Conservation (phyloP, 495 filamentous ascomycete species). For the Lichina pygmaea region DNA sequence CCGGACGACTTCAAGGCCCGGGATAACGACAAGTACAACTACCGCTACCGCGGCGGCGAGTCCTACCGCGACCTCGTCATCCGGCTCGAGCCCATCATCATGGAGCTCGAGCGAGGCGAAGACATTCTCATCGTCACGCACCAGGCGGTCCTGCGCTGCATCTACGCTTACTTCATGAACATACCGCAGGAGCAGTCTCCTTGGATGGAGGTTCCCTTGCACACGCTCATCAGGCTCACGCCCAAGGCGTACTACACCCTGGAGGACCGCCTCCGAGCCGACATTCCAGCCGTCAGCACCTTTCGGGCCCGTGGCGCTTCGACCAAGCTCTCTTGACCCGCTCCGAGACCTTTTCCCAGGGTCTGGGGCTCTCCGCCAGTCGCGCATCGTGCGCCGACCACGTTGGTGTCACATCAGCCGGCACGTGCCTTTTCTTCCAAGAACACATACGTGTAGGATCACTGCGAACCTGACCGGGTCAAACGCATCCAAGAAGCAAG, state of each 20-base stretch:
- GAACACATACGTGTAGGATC: too few species aligned
- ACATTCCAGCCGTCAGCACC: conserved; percentile 83
- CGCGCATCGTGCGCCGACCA: too few species aligned
- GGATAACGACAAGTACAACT: conserved; percentile 97
- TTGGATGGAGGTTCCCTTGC: conserved; percentile 93
- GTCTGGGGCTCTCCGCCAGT: too few species aligned
- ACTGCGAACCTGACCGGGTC: too few species aligned
- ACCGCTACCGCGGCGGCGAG: conserved; percentile 90
- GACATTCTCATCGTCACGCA: conserved; percentile 97
- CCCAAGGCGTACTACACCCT: conserved; percentile 83
- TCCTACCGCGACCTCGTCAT: conserved; percentile 96
- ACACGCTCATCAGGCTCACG: conserved; percentile 88
- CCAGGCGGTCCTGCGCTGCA: conserved; percentile 86
- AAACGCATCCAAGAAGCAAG: too few species aligned
- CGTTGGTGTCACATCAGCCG: too few species aligned
- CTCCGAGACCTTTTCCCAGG: too few species aligned
- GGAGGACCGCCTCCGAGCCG: conserved; percentile 60
- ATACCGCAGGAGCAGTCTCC: conserved; percentile 72
- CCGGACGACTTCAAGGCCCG: conserved; percentile 85
- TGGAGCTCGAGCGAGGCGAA: conserved; percentile 88
- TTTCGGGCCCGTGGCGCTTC: conserved; percentile 48
- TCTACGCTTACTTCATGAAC: conserved; percentile 98
- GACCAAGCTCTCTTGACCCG: not conserved
- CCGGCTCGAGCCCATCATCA: conserved; percentile 93
- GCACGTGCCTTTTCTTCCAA: too few species aligned